A percentile compares a stretch with the other conserved stretches of the same genome.
phyloP scores from a whole-genome alignment of 352 stramenopile species.

The Saprolegnia parasitica region DNA sequence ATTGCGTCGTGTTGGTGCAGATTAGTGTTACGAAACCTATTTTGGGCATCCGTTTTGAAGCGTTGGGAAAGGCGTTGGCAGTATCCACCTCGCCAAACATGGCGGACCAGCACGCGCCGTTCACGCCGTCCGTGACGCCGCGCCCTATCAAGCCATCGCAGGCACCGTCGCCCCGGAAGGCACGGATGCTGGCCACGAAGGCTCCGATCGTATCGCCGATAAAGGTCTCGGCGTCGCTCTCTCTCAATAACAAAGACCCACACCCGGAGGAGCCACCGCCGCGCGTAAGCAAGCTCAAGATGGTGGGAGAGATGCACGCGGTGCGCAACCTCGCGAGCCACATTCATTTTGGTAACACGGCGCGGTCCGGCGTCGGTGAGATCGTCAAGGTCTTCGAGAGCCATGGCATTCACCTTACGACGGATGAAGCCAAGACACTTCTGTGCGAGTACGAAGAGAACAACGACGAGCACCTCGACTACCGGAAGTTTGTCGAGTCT shows the following conservation, averaged over 20 bases:
- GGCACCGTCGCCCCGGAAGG: conserved; percentile 25
- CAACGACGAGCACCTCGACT: conserved; percentile 53
- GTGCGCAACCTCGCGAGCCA: conserved; percentile 66
- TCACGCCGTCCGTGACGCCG: conserved; percentile 59
- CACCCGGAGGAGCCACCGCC: conserved; percentile 30
- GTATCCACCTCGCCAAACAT: background rate
- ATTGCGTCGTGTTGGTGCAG: too few species aligned
- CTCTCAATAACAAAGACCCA: conserved; percentile 14
- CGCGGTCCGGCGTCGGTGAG: conserved; percentile 41
- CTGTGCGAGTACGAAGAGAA: conserved; percentile 75
- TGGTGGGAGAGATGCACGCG: conserved; percentile 45
- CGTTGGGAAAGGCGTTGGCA: too few species aligned
- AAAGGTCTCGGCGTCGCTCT: conserved; percentile 33
- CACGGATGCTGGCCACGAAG: conserved; percentile 22
- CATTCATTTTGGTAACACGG: conserved; percentile 53
- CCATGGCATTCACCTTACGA: conserved; percentile 47
- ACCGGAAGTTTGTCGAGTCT: conserved; percentile 60
- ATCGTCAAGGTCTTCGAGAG: conserved; percentile 45
- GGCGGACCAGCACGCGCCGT: conserved; percentile 32
- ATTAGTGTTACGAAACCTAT: too few species aligned
- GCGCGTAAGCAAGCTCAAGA: conserved; percentile 60
- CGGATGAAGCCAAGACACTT: conserved; percentile 52
- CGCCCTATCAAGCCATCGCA: conserved; percentile 41
- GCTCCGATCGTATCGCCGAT: conserved; percentile 38
- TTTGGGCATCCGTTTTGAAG: too few species aligned